Base-by-base conservation (phyloP, 768 basidiomycete species). In the Auricularia auricula-judae region DNA sequence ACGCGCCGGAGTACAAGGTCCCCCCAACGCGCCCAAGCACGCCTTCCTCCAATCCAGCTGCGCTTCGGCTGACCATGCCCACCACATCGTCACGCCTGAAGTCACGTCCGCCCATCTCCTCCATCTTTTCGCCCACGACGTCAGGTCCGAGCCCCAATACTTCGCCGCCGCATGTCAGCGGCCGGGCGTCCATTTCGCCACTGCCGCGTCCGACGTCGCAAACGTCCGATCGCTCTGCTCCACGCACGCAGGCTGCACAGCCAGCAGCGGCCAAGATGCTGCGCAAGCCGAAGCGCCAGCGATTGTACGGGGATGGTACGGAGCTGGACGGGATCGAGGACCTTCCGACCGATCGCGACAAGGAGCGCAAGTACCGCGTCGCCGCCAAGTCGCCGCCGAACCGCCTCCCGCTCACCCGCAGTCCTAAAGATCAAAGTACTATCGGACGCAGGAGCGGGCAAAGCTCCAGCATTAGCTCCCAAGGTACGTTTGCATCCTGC, bases 311-410 rank as follows among this genome's bases (percentile, higher is more conserved):
- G 4, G 89, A 93, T 70, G 94, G 94, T 14, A 93, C 91, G 10
- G 94, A 96, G 73, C 77, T 97, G 62, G 94, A 97, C 70, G 85
- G 74, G 3, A 82, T 97, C 65, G 94, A 95, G 34, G 94, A 97
- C 73, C 81, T 96, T 51, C 86, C 86, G 5, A 90, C 91, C 10
- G 89, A 94, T 71, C 81, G 89, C 59, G 91, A 93, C 61, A 87
- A 89, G 70, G 89, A 92, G 74, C 81, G 83, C 62, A 82, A 78
- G 51, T 93, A 81, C 72, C 85, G 84, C 64, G 86, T 93, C 10
- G 85, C 88, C 66, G 88, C 91, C 33, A 91, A 86, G 73, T 81
- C 83, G 4, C 77, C 80, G 71, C 79, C 83, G 42, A 83, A 85
- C 70, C 86, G 89, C 7, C 63, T 8, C 4, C 63, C 29, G 42